Evolutionary conservation across 1,284 basidiomycete species (phyloP), one percentile per base, ranked within the genome.

Genomic region (Ganoderma multipileum): DNA sequence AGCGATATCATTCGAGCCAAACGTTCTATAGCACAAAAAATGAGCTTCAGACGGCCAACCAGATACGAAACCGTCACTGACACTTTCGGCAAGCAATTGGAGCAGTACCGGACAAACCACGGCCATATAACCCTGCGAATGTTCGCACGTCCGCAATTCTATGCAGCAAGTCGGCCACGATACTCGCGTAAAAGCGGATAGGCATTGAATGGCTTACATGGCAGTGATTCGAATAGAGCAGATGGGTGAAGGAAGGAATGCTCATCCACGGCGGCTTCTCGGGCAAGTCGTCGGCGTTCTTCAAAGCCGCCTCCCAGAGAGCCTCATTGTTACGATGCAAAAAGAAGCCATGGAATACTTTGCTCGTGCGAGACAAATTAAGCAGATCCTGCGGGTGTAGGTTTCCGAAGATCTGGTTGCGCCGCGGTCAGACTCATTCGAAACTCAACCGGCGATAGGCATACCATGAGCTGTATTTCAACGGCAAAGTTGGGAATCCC

Each of bases 401-500:
- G 67, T 83, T 77, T 12, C 80, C 78, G 65, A 85, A 83, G 69
- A 87, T 83, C 85, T 87, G 14, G 23, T 16, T 3, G n/a, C 7
- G 44, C 11, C 16, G 14, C 26, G 12, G n/a, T 38, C 20, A 50
- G 36, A 20, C 9, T 6, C 11, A 7, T 54, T 33, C 5, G n/a
- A 26, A 50, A 50, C 9, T 0, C 2, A 12, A 30, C 12, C 7
- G 28, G 20, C 28, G 28, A 0, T 2, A 47, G 5, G 16, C 65
- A 28, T 28, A 67, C 65, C 61, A 63, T 54, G 16, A 67, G 65
- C n/a, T 67, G 65, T 9, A 67, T 54, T 33, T 67, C 65, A 4
- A 67, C 33, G 20, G 65, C 52, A 14, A 62, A 63, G 39, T 63
- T 55, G 0, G 65, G 65, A 14, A 67, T 38, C 18, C 63, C 65